These are phyloP conservation scores for Gomphus bonarii DNA, from an alignment of 1,284 basidiomycete species.

Conservation along the genomic window DNA sequence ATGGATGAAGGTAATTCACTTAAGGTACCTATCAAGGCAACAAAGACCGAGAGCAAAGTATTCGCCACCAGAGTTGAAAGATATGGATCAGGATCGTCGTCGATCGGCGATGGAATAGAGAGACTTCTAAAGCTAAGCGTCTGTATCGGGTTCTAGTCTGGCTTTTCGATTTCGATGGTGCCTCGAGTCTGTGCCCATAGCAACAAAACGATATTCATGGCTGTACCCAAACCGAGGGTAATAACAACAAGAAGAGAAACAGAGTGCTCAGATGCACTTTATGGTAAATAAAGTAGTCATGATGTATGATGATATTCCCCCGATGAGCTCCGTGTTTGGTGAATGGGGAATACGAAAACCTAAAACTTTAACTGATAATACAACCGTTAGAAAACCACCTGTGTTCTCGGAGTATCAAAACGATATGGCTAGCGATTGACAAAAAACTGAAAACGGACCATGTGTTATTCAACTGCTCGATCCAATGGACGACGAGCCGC, in stretches of 20 bases:
- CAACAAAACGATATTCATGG: background rate
- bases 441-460: slow-evolving; percentile 37
- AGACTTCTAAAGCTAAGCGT: background rate
- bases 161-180: background rate
- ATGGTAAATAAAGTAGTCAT: background rate
- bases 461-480: slow-evolving; percentile 65
- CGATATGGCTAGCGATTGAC: slow-evolving; percentile 3
- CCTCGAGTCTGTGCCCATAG: background rate
- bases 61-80: background rate
- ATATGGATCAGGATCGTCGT: background rate
- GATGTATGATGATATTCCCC: background rate
- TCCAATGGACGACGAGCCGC: slow-evolving; percentile 86
- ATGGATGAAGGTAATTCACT: background rate
- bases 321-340: slow-evolving; percentile 1
- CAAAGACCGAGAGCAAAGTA: background rate
- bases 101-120: background rate
- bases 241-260: background rate
- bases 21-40: background rate
- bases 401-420: slow-evolving; percentile 7
- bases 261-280: background rate
- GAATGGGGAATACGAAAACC: background rate
- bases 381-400: slow-evolving; percentile 44
- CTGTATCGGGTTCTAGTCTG: background rate
- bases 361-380: slow-evolving; percentile 21
- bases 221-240: background rate